Evolutionary conservation across 441 rosid species (phyloP).

Genomic region (Corymbia citriodora): DNA sequence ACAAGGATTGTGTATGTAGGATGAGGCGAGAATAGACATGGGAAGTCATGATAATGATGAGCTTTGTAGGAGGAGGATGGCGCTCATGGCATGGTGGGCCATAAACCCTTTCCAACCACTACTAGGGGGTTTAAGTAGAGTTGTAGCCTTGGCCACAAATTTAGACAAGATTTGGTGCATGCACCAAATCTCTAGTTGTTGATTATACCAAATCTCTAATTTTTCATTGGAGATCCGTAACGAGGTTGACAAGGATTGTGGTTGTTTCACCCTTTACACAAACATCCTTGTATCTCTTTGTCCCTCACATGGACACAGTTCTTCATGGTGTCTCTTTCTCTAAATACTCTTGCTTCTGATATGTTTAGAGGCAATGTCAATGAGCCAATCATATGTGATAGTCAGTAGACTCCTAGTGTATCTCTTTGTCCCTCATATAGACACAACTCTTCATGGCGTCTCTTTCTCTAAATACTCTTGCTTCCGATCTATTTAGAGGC

Average conservation of each 20-base stretch:
- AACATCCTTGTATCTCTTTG: background rate
- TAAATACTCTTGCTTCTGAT: too few relatives aligned
- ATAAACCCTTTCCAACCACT: background rate
- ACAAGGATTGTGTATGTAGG: too few relatives aligned
- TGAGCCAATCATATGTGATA: too few relatives aligned
- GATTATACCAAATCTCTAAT: background rate
- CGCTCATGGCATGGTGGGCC: rapidly evolving
- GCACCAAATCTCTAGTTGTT: background rate
- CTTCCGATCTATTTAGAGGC: background rate
- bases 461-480: background rate
- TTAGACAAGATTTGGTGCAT: background rate
- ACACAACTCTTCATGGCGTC: background rate
- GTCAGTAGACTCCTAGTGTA: too few relatives aligned
- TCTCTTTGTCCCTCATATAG: background rate
- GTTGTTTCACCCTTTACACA: background rate
- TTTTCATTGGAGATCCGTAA: too few relatives aligned
- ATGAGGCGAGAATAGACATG: too few relatives aligned
- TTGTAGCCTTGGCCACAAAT: background rate
- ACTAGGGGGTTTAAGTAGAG: background rate
- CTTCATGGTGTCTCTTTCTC: too few relatives aligned
- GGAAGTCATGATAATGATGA: background rate
- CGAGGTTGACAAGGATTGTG: rapidly evolving
- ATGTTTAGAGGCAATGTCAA: too few relatives aligned
- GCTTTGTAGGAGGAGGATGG: background rate
- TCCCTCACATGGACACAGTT: too few relatives aligned